These are phyloP conservation scores for Mycosphaerelloides madeirae DNA, from an alignment of 2,329 filamentous ascomycete species.

Conservation along the genomic window DNA sequence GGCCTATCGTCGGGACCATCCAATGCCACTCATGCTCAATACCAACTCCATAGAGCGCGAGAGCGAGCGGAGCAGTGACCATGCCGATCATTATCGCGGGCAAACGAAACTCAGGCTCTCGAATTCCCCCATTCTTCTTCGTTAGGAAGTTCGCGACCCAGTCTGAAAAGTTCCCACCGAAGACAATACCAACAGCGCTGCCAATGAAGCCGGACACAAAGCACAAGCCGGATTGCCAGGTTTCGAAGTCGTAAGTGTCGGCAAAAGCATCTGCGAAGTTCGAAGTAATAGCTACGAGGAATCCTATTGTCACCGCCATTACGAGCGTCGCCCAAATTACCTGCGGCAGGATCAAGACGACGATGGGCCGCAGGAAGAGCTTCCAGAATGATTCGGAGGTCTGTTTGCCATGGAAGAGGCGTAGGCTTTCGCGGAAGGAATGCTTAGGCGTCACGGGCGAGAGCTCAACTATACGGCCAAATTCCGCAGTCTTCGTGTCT, in stretches of 20 bases:
- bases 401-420: constrained; percentile 38
- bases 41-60: constrained; percentile 33
- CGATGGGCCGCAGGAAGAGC: constrained; percentile 49
- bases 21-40: constrained; percentile 37
- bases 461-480: background rate
- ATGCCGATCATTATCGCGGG: constrained; percentile 29
- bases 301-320: constrained; percentile 53
- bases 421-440: background rate
- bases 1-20: constrained; percentile 53
- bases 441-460: constrained; percentile 19
- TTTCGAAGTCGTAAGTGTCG: constrained; percentile 11
- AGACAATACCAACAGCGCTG: constrained; percentile 46
- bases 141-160: constrained; percentile 28
- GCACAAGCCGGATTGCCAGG: constrained; percentile 44
- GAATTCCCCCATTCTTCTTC: constrained; percentile 9
- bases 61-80: constrained; percentile 25
- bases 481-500: background rate
- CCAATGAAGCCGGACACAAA: constrained; percentile 50
- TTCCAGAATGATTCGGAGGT: constrained; percentile 47
- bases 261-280: constrained; percentile 16
- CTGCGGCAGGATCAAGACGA: constrained; percentile 45
- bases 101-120: constrained; percentile 35
- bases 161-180: constrained; percentile 43
- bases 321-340: constrained; percentile 54
- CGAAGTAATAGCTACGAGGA: constrained; percentile 39